Conservation (phyloP, 352 stramenopile species). For the Globisporangium canariense region DNA sequence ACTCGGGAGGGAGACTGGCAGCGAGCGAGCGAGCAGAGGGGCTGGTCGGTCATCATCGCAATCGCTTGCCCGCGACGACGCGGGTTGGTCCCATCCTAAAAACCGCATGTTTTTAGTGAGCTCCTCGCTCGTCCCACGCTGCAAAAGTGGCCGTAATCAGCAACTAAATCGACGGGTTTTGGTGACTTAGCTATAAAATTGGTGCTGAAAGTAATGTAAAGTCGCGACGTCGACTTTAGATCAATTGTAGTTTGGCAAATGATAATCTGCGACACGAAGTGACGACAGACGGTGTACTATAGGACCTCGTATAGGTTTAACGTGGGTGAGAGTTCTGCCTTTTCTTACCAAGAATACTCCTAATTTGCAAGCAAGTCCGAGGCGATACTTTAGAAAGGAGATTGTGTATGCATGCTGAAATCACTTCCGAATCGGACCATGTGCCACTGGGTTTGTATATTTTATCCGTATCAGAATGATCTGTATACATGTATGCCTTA, state of each 20-base stretch:
- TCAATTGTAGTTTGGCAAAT: too few species aligned
- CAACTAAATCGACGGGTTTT: not conserved
- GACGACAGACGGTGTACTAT: conserved; percentile 1
- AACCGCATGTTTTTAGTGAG: conserved; percentile 6
- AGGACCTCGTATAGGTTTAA: not conserved
- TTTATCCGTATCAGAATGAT: not conserved
- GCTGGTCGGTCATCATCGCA: too few species aligned
- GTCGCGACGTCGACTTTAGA: not conserved
- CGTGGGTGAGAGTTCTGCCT: too few species aligned
- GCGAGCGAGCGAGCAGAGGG: too few species aligned
- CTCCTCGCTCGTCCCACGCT: not conserved
- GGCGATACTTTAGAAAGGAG: not conserved
- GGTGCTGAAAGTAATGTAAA: not conserved
- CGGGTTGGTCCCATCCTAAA: conserved; percentile 6
- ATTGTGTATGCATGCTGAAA: not conserved
- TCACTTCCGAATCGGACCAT: too few species aligned
- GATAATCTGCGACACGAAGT: conserved; percentile 2
- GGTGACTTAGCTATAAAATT: not conserved
- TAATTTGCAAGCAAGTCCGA: too few species aligned
- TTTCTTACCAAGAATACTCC: too few species aligned
- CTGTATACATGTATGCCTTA: too few species aligned
- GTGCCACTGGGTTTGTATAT: not conserved
- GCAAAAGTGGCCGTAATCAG: not conserved
- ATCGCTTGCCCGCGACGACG: too few species aligned
- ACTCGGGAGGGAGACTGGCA: too few species aligned